Percentiles rank a stretch among this genome's conserved stretches.
Conservation (phyloP, 768 basidiomycete genomes). For the Tylopilus subfusipes region DNA sequence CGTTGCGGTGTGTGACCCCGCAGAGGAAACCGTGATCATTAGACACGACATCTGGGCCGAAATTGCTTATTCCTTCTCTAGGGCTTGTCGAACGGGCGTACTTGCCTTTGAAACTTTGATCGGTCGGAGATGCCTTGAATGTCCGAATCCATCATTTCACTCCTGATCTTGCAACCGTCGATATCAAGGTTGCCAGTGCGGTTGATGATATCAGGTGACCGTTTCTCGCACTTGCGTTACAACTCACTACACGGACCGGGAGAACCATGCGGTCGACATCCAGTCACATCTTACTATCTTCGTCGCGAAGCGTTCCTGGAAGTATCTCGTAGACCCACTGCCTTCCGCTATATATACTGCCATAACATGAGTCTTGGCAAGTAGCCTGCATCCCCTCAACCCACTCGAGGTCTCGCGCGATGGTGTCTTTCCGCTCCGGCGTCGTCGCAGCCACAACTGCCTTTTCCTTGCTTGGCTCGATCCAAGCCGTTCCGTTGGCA, state of each 20-base stretch:
- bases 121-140: neutral
- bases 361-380: neutral
- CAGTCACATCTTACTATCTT: neutral
- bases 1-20: neutral
- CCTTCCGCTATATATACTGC: constrained; percentile 16
- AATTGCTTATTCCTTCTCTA: neutral
- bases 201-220: neutral
- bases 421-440: constrained; percentile 17
- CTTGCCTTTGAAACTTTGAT: neutral
- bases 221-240: neutral
- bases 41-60: neutral
- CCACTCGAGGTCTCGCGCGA: neutral
- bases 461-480: constrained; percentile 13
- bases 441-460: neutral
- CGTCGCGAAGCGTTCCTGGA: neutral
- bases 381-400: neutral
- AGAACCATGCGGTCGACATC: neutral
- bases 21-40: neutral
- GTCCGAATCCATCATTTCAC: neutral
- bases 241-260: neutral
- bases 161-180: neutral
- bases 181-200: neutral
- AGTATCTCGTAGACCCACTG: neutral
- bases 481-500: constrained; percentile 16
- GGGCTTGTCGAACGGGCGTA: neutral